Percentiles rank a stretch among this genome's conserved stretches.
Evolutionary conservation across 2,329 filamentous ascomycete genomes (phyloP).

Genomic region (Penicillium vulpinum): DNA sequence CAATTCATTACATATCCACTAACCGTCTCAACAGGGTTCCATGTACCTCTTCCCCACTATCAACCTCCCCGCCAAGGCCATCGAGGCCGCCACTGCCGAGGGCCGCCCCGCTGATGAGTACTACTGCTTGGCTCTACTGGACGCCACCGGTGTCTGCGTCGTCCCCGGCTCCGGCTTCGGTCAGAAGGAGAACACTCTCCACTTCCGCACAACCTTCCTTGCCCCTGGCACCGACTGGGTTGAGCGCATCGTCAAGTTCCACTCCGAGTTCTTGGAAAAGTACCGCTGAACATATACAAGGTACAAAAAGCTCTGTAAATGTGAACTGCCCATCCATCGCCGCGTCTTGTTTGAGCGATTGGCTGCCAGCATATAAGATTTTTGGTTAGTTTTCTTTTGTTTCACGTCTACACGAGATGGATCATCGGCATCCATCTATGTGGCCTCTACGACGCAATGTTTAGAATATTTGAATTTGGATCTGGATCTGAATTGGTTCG

Average conservation of each 20-base stretch:
- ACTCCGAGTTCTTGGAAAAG: slow-evolving; percentile 85
- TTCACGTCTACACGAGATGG: background rate
- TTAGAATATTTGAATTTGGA: background rate
- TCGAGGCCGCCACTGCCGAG: slow-evolving; percentile 72
- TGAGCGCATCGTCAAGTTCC: slow-evolving; percentile 81
- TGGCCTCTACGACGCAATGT: background rate
- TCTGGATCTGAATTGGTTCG: slow-evolving; percentile 1
- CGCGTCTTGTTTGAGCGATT: background rate
- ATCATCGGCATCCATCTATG: background rate
- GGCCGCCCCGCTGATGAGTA: slow-evolving; percentile 82
- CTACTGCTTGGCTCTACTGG: slow-evolving; percentile 87
- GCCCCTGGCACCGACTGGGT: slow-evolving; percentile 97
- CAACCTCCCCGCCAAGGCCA: slow-evolving; percentile 71
- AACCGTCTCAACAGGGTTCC: slow-evolving; percentile 61
- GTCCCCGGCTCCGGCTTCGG: slow-evolving; percentile 92
- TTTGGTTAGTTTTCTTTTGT: background rate
- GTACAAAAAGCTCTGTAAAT: slow-evolving; percentile 1
- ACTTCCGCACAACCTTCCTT: slow-evolving; percentile 96
- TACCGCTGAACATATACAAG: slow-evolving; percentile 43
- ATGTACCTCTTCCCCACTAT: slow-evolving; percentile 99
- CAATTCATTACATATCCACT: background rate
- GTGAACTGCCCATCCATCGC: background rate
- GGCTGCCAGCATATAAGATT: background rate
- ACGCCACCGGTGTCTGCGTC: slow-evolving; percentile 91
- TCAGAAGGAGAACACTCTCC: slow-evolving; percentile 84